These are phyloP conservation scores for Luvunga scandens DNA, from an alignment of 345 rosid species.

Conservation along the genomic window DNA sequence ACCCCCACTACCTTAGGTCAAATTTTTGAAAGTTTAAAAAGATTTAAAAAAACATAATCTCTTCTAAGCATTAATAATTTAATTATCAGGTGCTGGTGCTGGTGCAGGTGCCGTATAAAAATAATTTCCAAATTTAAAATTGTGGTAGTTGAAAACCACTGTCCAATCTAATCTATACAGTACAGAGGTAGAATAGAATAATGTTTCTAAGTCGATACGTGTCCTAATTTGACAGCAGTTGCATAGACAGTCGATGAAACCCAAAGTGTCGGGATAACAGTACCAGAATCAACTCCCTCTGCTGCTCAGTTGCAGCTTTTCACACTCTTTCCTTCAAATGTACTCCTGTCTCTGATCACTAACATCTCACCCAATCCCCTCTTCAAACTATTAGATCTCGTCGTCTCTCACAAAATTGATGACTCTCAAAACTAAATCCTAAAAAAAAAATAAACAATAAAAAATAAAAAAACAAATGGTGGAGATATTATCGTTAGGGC, in stretches of 20 bases:
- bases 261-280: neutral
- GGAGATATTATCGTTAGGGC: slow-evolving; percentile 47
- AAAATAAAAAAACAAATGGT: slow-evolving; percentile 31
- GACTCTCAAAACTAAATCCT: neutral
- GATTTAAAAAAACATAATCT: no score
- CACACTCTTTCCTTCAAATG: slow-evolving; percentile 23
- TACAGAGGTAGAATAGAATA: no score
- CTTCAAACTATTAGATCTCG: neutral
- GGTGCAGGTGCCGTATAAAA: no score
- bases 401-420: neutral
- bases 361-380: slow-evolving; percentile 26
- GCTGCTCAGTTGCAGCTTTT: neutral
- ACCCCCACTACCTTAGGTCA: no score
- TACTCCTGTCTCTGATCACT: slow-evolving; percentile 33
- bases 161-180: no score
- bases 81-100: no score
- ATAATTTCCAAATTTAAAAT: no score
- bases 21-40: no score
- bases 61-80: no score
- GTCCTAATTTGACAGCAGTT: neutral
- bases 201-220: neutral
- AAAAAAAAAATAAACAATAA: no score
- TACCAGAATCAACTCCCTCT: neutral
- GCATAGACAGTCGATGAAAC: neutral
- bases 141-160: no score